Base-by-base conservation (phyloP, 257 asterid species). In the Plantago ovata region DNA sequence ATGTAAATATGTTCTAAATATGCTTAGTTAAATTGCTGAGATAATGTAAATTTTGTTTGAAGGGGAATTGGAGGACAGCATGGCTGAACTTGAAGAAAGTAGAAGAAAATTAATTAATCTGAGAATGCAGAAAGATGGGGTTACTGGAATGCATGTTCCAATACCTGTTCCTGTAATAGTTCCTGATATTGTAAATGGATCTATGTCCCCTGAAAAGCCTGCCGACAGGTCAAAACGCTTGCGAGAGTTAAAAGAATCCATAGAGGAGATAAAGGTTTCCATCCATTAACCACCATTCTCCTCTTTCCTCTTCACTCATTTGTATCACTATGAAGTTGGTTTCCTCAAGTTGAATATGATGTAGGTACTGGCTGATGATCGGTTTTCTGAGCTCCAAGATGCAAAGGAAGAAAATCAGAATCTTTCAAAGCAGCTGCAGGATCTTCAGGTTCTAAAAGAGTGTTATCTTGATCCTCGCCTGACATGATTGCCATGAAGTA, bases 11-110 rank as follows among this genome's bases (percentile, higher is more conserved):
- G 9, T 58, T 51, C 64, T 55, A 40, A 66, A 46, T 62, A 33
- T 63, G 53, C 63, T n/a, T 50, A 23, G 57, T 59, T 69, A 61
- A 28, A 1, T 28, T 28, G 2, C 36, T 28, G 36, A 28, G 6
- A 28, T 28, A n/a, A 28, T 28, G 36, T 28, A 8, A 28, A 12
- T 63, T 56, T 16, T 44, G 38, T 62, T 74, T 65, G 65, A 58
- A 92, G 98, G 94, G 55, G 97, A 88, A 65, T 69, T 92, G 74
- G 98, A 89, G 69, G 98, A 92, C 65, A 84, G 78, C 79, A 74
- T 88, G 89, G 73, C 80, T 14, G 98, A 84, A 74, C 91, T 88
- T 60, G 98, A 92, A 79, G 95, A 88, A 76, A 88, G 91, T 74
- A 84, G 94, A 79, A 85, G 97, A 73, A 92, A 89, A 69, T 74